A percentile compares a stretch with the other conserved stretches of the same genome.
Conservation (phyloP, 164 flowering plant species). For the Berberis vulgaris region DNA sequence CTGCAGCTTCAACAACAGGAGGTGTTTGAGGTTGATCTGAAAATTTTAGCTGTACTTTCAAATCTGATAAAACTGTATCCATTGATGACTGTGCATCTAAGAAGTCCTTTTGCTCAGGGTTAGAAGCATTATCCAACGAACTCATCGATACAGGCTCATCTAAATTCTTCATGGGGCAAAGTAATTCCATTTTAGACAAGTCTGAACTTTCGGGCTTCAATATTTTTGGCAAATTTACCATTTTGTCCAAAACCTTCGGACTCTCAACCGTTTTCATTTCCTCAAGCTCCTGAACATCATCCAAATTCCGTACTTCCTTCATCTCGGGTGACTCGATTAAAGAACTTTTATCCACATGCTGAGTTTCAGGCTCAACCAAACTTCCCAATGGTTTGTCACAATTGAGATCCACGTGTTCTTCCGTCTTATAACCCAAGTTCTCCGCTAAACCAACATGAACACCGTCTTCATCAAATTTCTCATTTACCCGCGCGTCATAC, state of each 20-base stretch:
- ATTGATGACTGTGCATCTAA: background rate
- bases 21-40: conserved; percentile 4
- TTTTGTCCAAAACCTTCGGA: background rate
- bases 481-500: conserved; percentile 5
- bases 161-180: background rate
- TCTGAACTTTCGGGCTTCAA: conserved; percentile 1
- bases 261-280: background rate
- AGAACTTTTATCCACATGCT: background rate
- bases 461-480: background rate
- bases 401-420: background rate
- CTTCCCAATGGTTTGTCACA: background rate
- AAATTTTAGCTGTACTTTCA: background rate
- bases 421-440: background rate
- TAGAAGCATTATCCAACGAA: too few species aligned
- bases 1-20: background rate
- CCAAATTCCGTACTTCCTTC: background rate
- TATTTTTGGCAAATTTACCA: background rate
- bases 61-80: background rate
- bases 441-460: conserved; percentile 1
- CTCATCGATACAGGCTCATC: background rate
- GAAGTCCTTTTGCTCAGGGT: too few species aligned
- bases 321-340: background rate
- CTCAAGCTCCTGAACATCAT: background rate
- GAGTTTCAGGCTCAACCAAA: conserved; percentile 4
- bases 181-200: background rate